These are phyloP conservation scores for Tolypocladium amazonense DNA, from an alignment of 2,329 filamentous ascomycete genomes.

Conservation along the genomic window DNA sequence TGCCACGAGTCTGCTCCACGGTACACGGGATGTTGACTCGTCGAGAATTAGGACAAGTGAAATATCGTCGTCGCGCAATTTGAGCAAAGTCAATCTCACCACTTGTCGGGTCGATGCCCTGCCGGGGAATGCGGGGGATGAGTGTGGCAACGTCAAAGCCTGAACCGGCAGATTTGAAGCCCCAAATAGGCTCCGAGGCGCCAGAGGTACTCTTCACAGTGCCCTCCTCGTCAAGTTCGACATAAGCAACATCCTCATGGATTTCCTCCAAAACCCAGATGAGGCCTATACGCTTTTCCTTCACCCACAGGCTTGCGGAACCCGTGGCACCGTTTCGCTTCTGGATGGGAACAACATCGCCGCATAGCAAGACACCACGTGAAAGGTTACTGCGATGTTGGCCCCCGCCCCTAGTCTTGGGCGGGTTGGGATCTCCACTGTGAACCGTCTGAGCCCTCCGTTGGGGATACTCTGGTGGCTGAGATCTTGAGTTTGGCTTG, in stretches of 20 bases:
- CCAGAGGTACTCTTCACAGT: slow-evolving; percentile 60
- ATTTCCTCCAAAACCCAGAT: slow-evolving; percentile 99
- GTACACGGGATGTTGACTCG: slow-evolving; percentile 76
- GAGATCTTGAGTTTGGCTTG: slow-evolving; percentile 58
- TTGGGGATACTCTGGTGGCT: slow-evolving; percentile 38
- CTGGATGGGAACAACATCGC: slow-evolving; percentile 95
- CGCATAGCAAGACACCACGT: slow-evolving; percentile 82
- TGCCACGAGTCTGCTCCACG: slow-evolving; percentile 60
- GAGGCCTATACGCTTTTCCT: slow-evolving; percentile 85
- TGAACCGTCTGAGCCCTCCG: slow-evolving; percentile 56
- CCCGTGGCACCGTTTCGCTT: slow-evolving; percentile 89
- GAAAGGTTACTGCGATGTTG: slow-evolving; percentile 68
- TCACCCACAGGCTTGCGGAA: slow-evolving; percentile 94
- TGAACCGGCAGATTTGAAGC: slow-evolving; percentile 51
- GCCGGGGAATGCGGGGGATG: slow-evolving; percentile 71
- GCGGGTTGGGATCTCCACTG: slow-evolving; percentile 41
- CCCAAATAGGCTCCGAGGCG: slow-evolving; percentile 81
- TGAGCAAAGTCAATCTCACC: slow-evolving; percentile 71
- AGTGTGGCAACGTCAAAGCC: slow-evolving; percentile 70
- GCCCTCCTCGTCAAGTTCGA: slow-evolving; percentile 70
- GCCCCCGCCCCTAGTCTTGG: slow-evolving; percentile 41
- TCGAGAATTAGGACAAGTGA: slow-evolving; percentile 71
- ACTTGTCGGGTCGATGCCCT: slow-evolving; percentile 57
- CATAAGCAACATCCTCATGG: slow-evolving; percentile 76
- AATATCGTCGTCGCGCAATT: slow-evolving; percentile 62